phyloP scores from a whole-genome alignment of 1,139 yeast genomes.

The Nadsonia starkeyi-henricii region DNA sequence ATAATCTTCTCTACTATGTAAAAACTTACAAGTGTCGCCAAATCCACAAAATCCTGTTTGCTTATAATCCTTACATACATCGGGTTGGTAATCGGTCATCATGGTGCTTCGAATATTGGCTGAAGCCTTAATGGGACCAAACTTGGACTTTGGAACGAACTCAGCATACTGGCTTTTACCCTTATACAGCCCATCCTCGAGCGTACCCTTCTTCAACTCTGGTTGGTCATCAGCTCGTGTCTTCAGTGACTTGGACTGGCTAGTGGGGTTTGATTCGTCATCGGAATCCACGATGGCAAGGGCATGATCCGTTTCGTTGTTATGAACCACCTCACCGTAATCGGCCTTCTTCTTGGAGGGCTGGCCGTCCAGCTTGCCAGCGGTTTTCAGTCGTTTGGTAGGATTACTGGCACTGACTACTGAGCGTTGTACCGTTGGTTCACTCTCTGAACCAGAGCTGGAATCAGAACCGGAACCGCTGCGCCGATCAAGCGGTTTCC shows the following conservation, averaged over 20 bases:
- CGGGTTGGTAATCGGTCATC: slow-evolving; percentile 83
- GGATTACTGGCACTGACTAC: background rate
- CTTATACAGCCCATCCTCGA: background rate
- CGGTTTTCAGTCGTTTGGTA: background rate
- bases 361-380: background rate
- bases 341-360: background rate
- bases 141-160: background rate
- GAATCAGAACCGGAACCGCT: background rate
- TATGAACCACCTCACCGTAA: background rate
- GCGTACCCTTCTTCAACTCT: background rate
- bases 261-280: background rate
- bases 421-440: background rate
- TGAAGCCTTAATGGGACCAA: slow-evolving; percentile 32
- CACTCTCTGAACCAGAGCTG: background rate
- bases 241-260: background rate
- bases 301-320: background rate
- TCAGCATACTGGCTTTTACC: background rate
- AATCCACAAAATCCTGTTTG: slow-evolving; percentile 94
- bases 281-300: background rate
- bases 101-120: slow-evolving; percentile 55
- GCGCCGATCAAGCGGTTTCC: background rate
- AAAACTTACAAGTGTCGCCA: slow-evolving; percentile 95
- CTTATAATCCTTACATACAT: slow-evolving; percentile 83
- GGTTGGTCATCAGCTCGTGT: background rate
- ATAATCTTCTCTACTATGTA: slow-evolving; percentile 82